These are phyloP conservation scores for Erysiphe neolycopersici DNA, from an alignment of 2,329 filamentous ascomycete genomes.

Conservation along the genomic window DNA sequence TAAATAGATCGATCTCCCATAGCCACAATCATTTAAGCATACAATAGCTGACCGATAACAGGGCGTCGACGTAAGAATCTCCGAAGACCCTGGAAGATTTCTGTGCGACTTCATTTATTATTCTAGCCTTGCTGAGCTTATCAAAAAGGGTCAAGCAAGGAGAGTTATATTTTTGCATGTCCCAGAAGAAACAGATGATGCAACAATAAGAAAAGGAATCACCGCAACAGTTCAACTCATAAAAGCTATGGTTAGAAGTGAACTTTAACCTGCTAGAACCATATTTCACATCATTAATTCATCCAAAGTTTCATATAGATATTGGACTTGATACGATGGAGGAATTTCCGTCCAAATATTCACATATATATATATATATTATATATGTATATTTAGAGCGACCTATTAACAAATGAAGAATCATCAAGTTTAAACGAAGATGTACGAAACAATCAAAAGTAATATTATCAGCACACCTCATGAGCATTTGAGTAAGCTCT, in stretches of 20 bases:
- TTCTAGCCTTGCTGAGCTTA: constrained; percentile 32
- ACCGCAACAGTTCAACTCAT: constrained; percentile 27
- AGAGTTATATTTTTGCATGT: constrained; percentile 49
- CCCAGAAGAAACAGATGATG: constrained; percentile 28
- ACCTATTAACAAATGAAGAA: too few species aligned
- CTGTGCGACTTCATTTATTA: constrained; percentile 61
- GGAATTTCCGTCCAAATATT: too few species aligned
- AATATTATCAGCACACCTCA: too few species aligned
- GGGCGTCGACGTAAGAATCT: constrained; percentile 26
- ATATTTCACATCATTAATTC: too few species aligned
- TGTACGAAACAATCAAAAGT: too few species aligned
- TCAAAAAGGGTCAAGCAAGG: constrained; percentile 19
- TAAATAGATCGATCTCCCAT: constrained; percentile 13
- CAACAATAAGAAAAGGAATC: constrained; percentile 21
- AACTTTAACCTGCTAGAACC: neutral
- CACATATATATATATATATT: too few species aligned
- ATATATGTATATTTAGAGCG: too few species aligned
- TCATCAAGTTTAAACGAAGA: too few species aligned
- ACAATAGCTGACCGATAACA: constrained; percentile 3
- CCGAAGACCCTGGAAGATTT: constrained; percentile 43
- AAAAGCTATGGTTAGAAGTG: constrained; percentile 24
- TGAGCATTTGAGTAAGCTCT: too few species aligned
- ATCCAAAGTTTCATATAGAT: too few species aligned
- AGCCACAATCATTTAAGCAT: neutral
- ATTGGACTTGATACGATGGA: too few species aligned